Evolutionary conservation across 2,329 filamentous ascomycete genomes (phyloP), one percentile per base, ranked within the genome.

Genomic region (Ceratocystis huliohia): DNA sequence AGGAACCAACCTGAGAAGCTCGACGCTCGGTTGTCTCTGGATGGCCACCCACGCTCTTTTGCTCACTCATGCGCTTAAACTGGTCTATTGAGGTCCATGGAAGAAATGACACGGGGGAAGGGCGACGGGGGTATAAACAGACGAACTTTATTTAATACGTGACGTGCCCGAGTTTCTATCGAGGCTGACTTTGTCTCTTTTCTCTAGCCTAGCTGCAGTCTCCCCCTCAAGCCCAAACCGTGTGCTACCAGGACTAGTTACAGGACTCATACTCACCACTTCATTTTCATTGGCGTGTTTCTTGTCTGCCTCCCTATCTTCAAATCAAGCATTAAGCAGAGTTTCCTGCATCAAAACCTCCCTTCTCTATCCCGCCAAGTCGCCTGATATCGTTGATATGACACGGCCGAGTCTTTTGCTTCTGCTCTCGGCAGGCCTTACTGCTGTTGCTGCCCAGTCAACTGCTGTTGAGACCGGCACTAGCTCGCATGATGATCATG

Each of bases 21-120:
- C 28, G 53, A 59, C 53, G 53, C 53, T 59, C 53, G 53, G 53
- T 33, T 41, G 37, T 41, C 25, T 59, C 28, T 59, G 7, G 28
- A 59, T 59, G 28, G 53, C 53, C 28, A 59, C 53, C 53, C 53
- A 59, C 53, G 53, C 28, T 17, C 37, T 41, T 41, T 41, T 41
- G 37, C 37, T 41, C 37, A 10, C 37, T 41, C 37, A 41, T 41
- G 13, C 37, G 53, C 53, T 13, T 59, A 25, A 59, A 5, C 53
- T 33, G 53, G 37, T 7, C 28, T 17, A 30, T 37, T 30, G 53
- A 37, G 15, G 5, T 59, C 25, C 28, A 53, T 25, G 22, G 48
- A 25, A 25, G 48, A 25, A 10, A 5, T 20, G 13, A 6, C 15
- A 30, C 22, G 53, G 53, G 13, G 53, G 28, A 15, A 17, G 53